Conservation (phyloP, 768 basidiomycete genomes). For the Pleurotus tuoliensis region DNA sequence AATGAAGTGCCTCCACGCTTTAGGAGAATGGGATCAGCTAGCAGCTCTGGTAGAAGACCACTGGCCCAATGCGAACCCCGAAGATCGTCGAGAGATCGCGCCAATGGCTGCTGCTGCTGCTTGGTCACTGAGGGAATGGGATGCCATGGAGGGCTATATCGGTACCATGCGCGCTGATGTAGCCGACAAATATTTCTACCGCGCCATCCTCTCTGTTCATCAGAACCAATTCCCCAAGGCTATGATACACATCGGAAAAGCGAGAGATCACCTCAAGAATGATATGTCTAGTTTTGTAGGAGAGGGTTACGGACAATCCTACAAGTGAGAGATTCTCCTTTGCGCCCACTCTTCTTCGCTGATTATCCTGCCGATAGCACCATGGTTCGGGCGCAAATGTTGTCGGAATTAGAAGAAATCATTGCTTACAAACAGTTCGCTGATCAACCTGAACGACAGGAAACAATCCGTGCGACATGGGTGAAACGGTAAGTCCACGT, state of each 20-base stretch:
- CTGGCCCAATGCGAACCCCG: constrained; percentile 80
- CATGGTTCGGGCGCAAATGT: constrained; percentile 97
- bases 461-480: constrained; percentile 91
- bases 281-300: constrained; percentile 90
- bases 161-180: constrained; percentile 90
- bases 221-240: constrained; percentile 95
- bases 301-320: constrained; percentile 95
- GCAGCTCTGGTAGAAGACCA: constrained; percentile 81
- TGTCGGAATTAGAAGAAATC: constrained; percentile 97
- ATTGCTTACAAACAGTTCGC: constrained; percentile 92
- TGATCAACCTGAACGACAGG: constrained; percentile 92
- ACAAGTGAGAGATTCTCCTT: constrained; percentile 60
- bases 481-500: constrained; percentile 74
- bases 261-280: constrained; percentile 87
- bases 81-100: constrained; percentile 87
- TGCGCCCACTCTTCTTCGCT: not conserved
- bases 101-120: constrained; percentile 97
- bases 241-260: constrained; percentile 83
- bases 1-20: constrained; percentile 94
- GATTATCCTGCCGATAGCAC: constrained; percentile 45
- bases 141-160: constrained; percentile 97
- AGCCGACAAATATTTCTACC: constrained; percentile 92
- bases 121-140: constrained; percentile 97
- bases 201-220: constrained; percentile 93
- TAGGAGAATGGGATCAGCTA: constrained; percentile 96